Conservation (phyloP, 2,329 filamentous ascomycete genomes). For the Colletotrichum sp. region DNA sequence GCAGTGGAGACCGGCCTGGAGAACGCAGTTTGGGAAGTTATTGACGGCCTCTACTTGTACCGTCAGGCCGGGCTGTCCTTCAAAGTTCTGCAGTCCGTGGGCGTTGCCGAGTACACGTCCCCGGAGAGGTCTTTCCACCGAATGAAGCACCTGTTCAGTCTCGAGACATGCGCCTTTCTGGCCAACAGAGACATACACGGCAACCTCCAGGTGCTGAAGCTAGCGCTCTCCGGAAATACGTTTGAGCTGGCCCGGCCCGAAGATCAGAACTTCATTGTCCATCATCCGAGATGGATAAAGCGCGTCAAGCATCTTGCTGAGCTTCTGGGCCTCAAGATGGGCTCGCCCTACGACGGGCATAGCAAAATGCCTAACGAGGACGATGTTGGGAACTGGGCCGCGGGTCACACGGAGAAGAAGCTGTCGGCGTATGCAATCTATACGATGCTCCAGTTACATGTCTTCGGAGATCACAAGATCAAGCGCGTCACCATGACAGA, state of each 20-base stretch:
- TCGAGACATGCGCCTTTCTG: background rate
- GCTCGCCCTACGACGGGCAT: constrained; percentile 30
- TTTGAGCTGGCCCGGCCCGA: background rate
- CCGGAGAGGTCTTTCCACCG: background rate
- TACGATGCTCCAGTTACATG: constrained; percentile 23
- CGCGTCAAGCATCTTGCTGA: constrained; percentile 32
- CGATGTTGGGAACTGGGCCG: constrained; percentile 22
- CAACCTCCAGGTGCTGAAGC: background rate
- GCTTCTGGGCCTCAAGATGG: constrained; percentile 32
- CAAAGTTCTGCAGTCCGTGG: background rate
- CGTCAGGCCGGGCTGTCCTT: fast-evolving
- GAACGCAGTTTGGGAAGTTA: background rate
- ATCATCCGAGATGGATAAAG: constrained; percentile 30
- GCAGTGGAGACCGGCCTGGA: background rate
- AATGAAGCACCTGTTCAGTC: background rate
- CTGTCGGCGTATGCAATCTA: constrained; percentile 36
- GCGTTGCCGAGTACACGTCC: fast-evolving
- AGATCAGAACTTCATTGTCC: constrained; percentile 22
- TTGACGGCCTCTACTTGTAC: background rate
- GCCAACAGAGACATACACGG: background rate
- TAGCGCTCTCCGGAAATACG: background rate
- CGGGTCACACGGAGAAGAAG: constrained; percentile 44
- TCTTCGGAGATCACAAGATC: background rate
- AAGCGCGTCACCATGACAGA: background rate
- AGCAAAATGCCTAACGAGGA: background rate